These are phyloP conservation scores for Colletotrichum australisinense DNA, from an alignment of 2,329 filamentous ascomycete genomes.

Conservation along the genomic window DNA sequence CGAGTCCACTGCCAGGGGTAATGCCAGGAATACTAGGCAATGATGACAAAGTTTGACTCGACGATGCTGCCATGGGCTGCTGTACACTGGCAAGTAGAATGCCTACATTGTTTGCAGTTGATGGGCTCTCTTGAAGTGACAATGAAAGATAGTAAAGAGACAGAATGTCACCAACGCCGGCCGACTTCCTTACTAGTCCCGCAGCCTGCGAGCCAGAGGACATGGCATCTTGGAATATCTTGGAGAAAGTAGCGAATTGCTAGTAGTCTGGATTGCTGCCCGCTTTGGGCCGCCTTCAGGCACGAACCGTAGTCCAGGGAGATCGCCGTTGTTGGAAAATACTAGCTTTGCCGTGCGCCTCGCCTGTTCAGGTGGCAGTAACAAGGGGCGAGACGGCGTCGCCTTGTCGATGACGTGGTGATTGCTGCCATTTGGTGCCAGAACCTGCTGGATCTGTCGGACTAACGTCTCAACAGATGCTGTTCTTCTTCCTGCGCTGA, in stretches of 20 bases:
- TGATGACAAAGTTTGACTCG: slow-evolving; percentile 29
- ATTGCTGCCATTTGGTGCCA: slow-evolving; percentile 57
- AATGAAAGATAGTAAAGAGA: slow-evolving; percentile 95
- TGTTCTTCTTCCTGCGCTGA: slow-evolving; percentile 80
- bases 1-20: slow-evolving; percentile 85
- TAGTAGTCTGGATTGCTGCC: slow-evolving; percentile 90
- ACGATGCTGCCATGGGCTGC: slow-evolving; percentile 60
- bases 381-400: slow-evolving; percentile 63
- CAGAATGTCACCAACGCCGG: slow-evolving; percentile 90
- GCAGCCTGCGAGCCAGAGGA: slow-evolving; percentile 74
- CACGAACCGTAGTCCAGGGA: slow-evolving; percentile 83
- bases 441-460: slow-evolving; percentile 77
- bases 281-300: slow-evolving; percentile 77
- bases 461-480: slow-evolving; percentile 83
- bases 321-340: slow-evolving; percentile 78
- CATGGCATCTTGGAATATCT: slow-evolving; percentile 98
- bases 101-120: slow-evolving; percentile 97
- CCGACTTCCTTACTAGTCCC: slow-evolving; percentile 68
- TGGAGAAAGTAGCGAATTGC: slow-evolving; percentile 92
- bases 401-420: slow-evolving; percentile 43
- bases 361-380: slow-evolving; percentile 86
- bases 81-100: slow-evolving; percentile 97
- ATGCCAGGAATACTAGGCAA: slow-evolving; percentile 78
- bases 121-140: slow-evolving; percentile 94
- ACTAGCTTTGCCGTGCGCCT: slow-evolving; percentile 85